Evolutionary conservation across 2,329 filamentous ascomycete species (phyloP).

Genomic region (Claviceps paspali): DNA sequence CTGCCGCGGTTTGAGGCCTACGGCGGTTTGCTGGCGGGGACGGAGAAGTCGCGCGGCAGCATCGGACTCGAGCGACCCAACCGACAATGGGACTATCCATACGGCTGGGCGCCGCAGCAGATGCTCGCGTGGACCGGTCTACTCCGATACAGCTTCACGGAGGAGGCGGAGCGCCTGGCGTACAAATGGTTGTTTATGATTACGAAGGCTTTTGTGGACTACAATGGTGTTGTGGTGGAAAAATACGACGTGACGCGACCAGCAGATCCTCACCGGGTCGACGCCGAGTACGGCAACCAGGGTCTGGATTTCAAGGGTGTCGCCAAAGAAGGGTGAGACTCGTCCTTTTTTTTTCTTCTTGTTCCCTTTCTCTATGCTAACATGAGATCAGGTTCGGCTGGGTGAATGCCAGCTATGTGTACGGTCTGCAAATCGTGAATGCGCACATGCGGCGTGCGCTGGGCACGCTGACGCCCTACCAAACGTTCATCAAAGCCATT

Average conservation of each 20-base stretch:
- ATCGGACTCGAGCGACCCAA: conserved; percentile 75
- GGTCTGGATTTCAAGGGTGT: conserved; percentile 91
- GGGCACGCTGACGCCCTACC: conserved; percentile 74
- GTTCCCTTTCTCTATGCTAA: neutral
- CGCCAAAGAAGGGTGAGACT: conserved; percentile 85
- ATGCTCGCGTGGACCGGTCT: conserved; percentile 95
- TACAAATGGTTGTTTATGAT: conserved; percentile 99
- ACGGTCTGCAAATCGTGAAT: conserved; percentile 76
- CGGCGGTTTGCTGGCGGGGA: conserved; percentile 79
- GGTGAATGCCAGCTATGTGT: conserved; percentile 97
- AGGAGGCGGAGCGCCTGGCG: conserved; percentile 74
- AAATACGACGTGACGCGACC: conserved; percentile 94
- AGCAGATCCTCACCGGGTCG: conserved; percentile 81
- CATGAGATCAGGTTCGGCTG: conserved; percentile 65
- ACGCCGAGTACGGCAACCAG: conserved; percentile 96
- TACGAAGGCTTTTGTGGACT: conserved; percentile 95
- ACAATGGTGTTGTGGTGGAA: conserved; percentile 94
- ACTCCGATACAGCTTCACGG: conserved; percentile 77
- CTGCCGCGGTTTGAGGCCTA: conserved; percentile 78
- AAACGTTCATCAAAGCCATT: conserved; percentile 60
- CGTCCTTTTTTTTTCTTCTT: neutral
- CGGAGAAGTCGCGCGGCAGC: conserved; percentile 70
- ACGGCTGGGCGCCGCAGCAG: conserved; percentile 96
- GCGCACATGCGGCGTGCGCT: conserved; percentile 81
- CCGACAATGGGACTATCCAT: conserved; percentile 96